These are phyloP conservation scores for Triticum monococcum DNA, from an alignment of 176 grass and related monocot species.

Conservation along the genomic window DNA sequence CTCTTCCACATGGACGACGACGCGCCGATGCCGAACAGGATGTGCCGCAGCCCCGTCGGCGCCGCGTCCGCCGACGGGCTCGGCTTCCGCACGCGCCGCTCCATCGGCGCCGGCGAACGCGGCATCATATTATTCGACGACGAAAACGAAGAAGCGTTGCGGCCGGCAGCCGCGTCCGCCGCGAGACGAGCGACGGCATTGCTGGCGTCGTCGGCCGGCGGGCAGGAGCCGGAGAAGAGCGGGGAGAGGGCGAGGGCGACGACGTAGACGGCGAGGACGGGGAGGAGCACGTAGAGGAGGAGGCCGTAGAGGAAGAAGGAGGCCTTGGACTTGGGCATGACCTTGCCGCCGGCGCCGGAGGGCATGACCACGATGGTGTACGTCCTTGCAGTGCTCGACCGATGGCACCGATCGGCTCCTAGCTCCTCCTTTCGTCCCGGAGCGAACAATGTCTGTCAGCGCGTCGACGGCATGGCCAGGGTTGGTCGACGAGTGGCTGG, in stretches of 20 bases:
- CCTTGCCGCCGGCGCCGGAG: slow-evolving; percentile 10
- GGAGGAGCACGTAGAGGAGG: slow-evolving; percentile 16
- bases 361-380: not conserved
- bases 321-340: slow-evolving; percentile 10
- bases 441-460: not conserved
- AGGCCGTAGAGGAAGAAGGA: slow-evolving; percentile 23
- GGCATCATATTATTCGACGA: not conserved
- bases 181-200: not conserved
- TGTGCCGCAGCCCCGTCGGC: slow-evolving; percentile 40
- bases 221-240: not conserved
- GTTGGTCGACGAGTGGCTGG: not conserved
- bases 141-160: not conserved
- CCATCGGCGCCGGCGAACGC: not conserved
- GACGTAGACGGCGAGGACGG: not conserved
- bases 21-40: slow-evolving; percentile 55
- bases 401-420: not conserved
- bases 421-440: not conserved
- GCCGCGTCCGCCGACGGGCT: not conserved
- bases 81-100: not conserved
- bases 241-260: slow-evolving; percentile 4
- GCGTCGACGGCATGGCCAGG: not conserved
- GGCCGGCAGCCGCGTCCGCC: not conserved
- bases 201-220: not conserved
- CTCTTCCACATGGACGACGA: slow-evolving; percentile 44
- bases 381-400: not conserved